Evolutionary conservation across 2,329 filamentous ascomycete species (phyloP), one percentile per base, ranked within the genome.

Genomic region (Colletotrichum eleusines): DNA sequence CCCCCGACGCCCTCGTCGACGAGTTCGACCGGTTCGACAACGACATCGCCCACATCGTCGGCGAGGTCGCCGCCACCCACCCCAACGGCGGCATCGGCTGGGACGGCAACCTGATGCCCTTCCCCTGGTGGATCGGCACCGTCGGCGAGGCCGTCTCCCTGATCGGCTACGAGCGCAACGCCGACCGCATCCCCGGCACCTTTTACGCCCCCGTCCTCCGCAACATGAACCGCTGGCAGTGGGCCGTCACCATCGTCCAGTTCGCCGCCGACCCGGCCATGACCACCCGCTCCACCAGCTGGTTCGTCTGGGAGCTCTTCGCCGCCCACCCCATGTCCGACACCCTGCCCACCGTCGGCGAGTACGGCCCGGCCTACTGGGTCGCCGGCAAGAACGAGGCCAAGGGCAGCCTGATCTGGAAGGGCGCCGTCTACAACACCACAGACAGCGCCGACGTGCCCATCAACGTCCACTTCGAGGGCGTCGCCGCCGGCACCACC

Each of bases 111-210:
- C 82, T 85, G 59, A 82, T 81, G 74, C 77, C 80, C 44, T 88
- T 83, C 73, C 86, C 84, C 1, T 88, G 84, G 82, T 88, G 86
- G 88, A 86, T 88, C 60, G 89, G 88, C 33, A 83, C 86, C 11
- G 87, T 92, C 3, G 86, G 86, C 18, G 90, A 92, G 76, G 90
- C 89, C 31, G 84, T 92, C n/a, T 90, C 87, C 66, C 81, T 92
- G 20, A 84, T 92, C 72, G 88, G 89, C 23, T 87, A 88, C 38
- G 90, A 92, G 82, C 84, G 90, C 66, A 92, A 92, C 78, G 83
- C 84, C 4, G 88, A 91, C 74, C 84, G 85, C 26, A 84, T 91
- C 54, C 84, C 85, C 2, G 87, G 86, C 8, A 84, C 85, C 0
- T 81, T 84, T 63, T 88, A 87, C 80, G 84, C 84, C 0, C 85